Base-by-base conservation (phyloP, 2,329 filamentous ascomycete genomes). In the Aureobasidium sp. region DNA sequence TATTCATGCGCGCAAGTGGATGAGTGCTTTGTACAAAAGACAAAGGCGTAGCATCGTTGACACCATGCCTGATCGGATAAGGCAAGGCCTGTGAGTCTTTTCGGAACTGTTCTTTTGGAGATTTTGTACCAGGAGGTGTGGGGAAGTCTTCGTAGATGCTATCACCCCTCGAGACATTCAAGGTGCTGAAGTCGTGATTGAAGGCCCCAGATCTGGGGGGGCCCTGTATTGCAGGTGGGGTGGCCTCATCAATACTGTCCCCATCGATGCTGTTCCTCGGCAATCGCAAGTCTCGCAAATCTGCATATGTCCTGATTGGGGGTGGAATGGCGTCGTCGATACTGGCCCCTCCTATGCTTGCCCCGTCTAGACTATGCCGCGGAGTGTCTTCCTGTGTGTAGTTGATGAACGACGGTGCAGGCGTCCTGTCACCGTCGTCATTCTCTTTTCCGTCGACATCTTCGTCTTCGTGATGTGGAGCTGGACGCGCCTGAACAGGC, bases 81-180 rank as follows among this genome's bases (percentile, higher is more conserved):
- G 51, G 51, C 19, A 55, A n/a, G n/a, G 51, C 51, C n/a, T 55
- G 51, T 17, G 51, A 55, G 38, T 42, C 51, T 33, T 55, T 55
- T n/a, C 51, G 25, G 4, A 55, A 43, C 7, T 42, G 23, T 9
- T 43, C 51, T 11, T 55, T 29, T 11, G 35, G 37, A 11, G 50
- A 29, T n/a, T 27, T 45, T 10, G n/a, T 37, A 25, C 19, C 40
- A 27, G 53, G 40, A 27, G 40, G 53, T 19, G 27, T 45, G 19
- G 53, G 53, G 9, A 45, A 46, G 21, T 57, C 53, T 35, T 57
- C 42, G 21, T 45, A 57, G 17, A 57, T 57, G 29, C 53, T 57
- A 11, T 46, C 53, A 6, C 53, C 40, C 46, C 53, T 35, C 33
- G 53, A 57, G 2, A 45, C 17, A 29, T 57, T 57, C 53, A 46